Percentiles rank a stretch among this genome's conserved stretches.
These are phyloP conservation scores for Saccharomycopsis sp. DNA, from an alignment of 805 yeast species.

Conservation along the genomic window DNA sequence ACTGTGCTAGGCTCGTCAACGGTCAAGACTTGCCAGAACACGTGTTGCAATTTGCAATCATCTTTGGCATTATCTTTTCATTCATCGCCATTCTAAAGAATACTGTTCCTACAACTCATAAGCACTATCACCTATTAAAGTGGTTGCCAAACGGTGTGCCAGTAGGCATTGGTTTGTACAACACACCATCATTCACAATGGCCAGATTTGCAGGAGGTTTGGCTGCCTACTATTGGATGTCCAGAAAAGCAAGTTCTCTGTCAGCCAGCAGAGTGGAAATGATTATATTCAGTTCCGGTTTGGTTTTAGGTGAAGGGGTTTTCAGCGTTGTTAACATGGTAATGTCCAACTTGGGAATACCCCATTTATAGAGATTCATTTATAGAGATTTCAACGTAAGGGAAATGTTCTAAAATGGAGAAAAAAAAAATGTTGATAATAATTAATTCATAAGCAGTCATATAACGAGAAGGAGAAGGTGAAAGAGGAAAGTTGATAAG, in stretches of 20 bases:
- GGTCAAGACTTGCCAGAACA: conserved; percentile 85
- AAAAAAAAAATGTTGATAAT: too few relatives aligned
- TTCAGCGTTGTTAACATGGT: conserved; percentile 77
- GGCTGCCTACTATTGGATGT: conserved; percentile 50
- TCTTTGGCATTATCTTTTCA: conserved; percentile 63
- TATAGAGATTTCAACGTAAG: background rate
- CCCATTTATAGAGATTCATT: conserved; percentile 37
- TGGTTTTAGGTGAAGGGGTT: conserved; percentile 90
- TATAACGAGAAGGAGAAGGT: too few relatives aligned
- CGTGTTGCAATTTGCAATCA: conserved; percentile 50
- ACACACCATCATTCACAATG: conserved; percentile 84
- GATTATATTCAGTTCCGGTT: conserved; percentile 85
- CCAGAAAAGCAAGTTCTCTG: conserved; percentile 26
- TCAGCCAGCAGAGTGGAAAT: conserved; percentile 48
- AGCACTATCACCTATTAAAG: conserved; percentile 33
- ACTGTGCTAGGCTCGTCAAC: conserved; percentile 85
- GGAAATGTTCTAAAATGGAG: too few relatives aligned
- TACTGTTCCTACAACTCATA: conserved; percentile 35
- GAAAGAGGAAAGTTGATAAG: too few relatives aligned
- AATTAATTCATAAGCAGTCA: too few relatives aligned
- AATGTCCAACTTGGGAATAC: conserved; percentile 58
- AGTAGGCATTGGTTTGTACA: conserved; percentile 93
- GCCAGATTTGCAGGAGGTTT: conserved; percentile 91
- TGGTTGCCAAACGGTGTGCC: conserved; percentile 93
- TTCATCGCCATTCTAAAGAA: conserved; percentile 57